Conservation (phyloP, 2,329 filamentous ascomycete species). For the Fusarium sp. region DNA sequence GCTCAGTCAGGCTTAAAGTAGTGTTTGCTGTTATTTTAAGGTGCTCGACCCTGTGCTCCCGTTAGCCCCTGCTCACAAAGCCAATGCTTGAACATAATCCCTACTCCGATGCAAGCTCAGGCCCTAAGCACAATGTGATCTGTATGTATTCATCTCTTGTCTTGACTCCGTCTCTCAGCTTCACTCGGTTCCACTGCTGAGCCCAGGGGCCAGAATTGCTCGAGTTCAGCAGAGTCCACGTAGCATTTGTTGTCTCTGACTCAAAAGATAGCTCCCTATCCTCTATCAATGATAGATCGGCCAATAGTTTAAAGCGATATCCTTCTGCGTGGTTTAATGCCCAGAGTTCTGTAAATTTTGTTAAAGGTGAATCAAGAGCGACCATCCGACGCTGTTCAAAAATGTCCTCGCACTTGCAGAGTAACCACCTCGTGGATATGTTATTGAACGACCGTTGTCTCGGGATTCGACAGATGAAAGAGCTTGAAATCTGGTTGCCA, state of each 20-base stretch:
- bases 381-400: neutral
- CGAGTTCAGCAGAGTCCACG: neutral
- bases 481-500: neutral
- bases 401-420: neutral
- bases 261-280: too few relatives aligned
- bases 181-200: neutral
- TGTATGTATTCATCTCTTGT: too few relatives aligned
- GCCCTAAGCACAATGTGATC: too few relatives aligned
- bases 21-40: neutral
- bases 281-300: neutral
- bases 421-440: neutral
- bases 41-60: too few relatives aligned
- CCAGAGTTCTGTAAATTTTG: neutral
- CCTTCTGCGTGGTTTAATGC: too few relatives aligned
- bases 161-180: too few relatives aligned
- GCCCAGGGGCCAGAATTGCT: neutral
- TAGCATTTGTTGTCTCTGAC: too few relatives aligned
- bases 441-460: neutral
- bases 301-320: neutral
- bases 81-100: too few relatives aligned
- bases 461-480: neutral
- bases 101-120: too few relatives aligned
- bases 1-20: neutral
- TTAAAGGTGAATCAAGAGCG: neutral
- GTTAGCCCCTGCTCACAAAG: too few relatives aligned